Base-by-base conservation (phyloP, 148 eudicot genomes). In the Fagopyrum esculentum region DNA sequence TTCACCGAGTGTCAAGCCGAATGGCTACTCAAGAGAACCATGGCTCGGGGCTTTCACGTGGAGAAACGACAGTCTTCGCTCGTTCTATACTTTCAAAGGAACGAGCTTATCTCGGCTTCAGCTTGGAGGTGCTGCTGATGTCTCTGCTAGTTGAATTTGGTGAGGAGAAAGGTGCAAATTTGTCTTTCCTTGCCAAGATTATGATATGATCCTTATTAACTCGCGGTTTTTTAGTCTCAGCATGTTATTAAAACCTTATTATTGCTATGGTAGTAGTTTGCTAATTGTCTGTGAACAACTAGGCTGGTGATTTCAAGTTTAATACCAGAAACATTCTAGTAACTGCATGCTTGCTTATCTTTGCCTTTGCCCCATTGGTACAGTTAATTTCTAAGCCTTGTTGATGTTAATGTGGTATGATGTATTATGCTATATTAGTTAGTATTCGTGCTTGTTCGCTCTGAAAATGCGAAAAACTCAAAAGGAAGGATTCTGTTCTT, bases 1-100 rank as follows among this genome's bases (percentile, higher is more conserved):
- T 86, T 95, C 79, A 84, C 98, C 0, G 98, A 94, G 75, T 83
- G 95, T 16, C 97, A 91, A 78, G 98, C 95, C 0, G 94, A 89
- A 73, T 95, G 87, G 64, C 86, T 95, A 61, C 86, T 92, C 63
- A 95, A 95, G 86, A 87, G 89, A 84, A 90, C 88, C 54, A 89
- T 93, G 0, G 88, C 89, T 13, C 82, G 87, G 50, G 98, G 97
- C 19, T 95, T 91, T 64, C 91, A 85, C 5, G 87, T 95, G 1
- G 98, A 95, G 79, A 91, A 88, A 83, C 85, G 93, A 48, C 97
- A 92, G 78, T 82, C 89, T 7, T 88, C 97, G 45, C 89, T 95
- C 10, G 92, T 90, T 30, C 87, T 95, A 13, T 87, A 92, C 80
- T 95, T 97, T 96, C 97, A 90, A 71, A 79, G 88, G 73, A 85